These are phyloP conservation scores for Ophiostoma triangulosporum DNA, from an alignment of 2,329 filamentous ascomycete genomes.

Conservation along the genomic window DNA sequence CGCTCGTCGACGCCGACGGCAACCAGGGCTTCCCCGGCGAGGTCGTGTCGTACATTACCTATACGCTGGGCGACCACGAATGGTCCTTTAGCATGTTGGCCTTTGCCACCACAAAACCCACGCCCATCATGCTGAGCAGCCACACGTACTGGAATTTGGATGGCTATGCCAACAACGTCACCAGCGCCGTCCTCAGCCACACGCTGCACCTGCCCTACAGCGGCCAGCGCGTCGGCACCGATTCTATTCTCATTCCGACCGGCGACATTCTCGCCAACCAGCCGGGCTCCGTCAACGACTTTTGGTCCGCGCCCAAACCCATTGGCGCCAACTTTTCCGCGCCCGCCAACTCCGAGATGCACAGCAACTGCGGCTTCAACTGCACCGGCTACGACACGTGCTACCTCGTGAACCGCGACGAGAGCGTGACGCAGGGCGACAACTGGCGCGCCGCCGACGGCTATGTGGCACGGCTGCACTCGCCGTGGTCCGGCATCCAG, in stretches of 20 bases:
- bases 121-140: slow-evolving; percentile 67
- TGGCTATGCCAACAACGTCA: slow-evolving; percentile 62
- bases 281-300: slow-evolving; percentile 58
- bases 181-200: slow-evolving; percentile 52
- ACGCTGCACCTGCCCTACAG: slow-evolving; percentile 61
- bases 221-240: slow-evolving; percentile 53
- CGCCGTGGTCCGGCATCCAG: slow-evolving; percentile 68
- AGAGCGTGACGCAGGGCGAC: slow-evolving; percentile 20
- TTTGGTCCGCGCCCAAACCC: slow-evolving; percentile 71
- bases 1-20: slow-evolving; percentile 57
- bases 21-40: slow-evolving; percentile 68
- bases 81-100: slow-evolving; percentile 67
- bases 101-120: slow-evolving; percentile 57
- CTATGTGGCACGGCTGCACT: slow-evolving; percentile 54
- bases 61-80: slow-evolving; percentile 49
- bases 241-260: slow-evolving; percentile 61
- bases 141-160: slow-evolving; percentile 76
- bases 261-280: slow-evolving; percentile 61
- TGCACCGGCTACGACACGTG: slow-evolving; percentile 75
- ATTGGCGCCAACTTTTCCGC: slow-evolving; percentile 54
- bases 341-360: slow-evolving; percentile 34
- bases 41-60: slow-evolving; percentile 61
- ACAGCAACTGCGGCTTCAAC: slow-evolving; percentile 63
- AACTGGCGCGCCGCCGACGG: slow-evolving; percentile 46
- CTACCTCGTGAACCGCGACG: slow-evolving; percentile 51